A percentile compares a stretch with the other conserved stretches of the same genome.
Evolutionary conservation across 2,329 filamentous ascomycete species (phyloP).

Genomic region (Penicillium sp.): DNA sequence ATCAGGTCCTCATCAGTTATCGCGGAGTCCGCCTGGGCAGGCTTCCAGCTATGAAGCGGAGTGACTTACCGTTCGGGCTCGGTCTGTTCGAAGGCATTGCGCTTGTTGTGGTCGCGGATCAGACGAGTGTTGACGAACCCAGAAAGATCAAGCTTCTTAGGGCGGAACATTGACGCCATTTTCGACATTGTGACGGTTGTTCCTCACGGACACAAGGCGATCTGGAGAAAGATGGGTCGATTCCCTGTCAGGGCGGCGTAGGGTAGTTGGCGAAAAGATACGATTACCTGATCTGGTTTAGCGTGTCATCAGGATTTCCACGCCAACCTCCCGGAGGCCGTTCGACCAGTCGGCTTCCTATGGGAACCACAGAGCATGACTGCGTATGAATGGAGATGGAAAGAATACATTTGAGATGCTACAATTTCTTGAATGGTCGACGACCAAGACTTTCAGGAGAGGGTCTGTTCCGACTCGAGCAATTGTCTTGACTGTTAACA

Average conservation of each 20-base stretch:
- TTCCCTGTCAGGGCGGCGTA: conserved; percentile 17
- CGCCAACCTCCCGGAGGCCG: background rate
- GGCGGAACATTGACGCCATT: conserved; percentile 74
- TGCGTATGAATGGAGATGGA: too few species aligned
- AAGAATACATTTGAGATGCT: too few species aligned
- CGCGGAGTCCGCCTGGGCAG: background rate
- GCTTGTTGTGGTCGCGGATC: conserved; percentile 95
- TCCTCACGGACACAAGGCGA: conserved; percentile 7
- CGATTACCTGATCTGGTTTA: conserved; percentile 31
- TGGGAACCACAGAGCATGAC: background rate
- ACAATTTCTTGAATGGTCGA: too few species aligned
- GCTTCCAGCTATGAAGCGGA: background rate
- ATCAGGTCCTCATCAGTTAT: background rate
- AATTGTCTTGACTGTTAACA: too few species aligned
- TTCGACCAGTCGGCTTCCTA: background rate
- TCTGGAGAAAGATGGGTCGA: conserved; percentile 14
- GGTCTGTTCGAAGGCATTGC: conserved; percentile 83
- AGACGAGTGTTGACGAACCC: conserved; percentile 84
- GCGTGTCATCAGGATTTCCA: conserved; percentile 19
- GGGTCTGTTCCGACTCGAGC: too few species aligned
- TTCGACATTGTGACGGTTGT: conserved; percentile 26
- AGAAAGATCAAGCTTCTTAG: conserved; percentile 87
- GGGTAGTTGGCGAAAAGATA: conserved; percentile 26
- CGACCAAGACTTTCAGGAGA: too few species aligned
- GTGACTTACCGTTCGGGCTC: conserved; percentile 79